A percentile compares a stretch with the other conserved stretches of the same genome.
phyloP scores from a whole-genome alignment of 2,329 filamentous ascomycete species.

The Daldinia eschscholtzii region DNA sequence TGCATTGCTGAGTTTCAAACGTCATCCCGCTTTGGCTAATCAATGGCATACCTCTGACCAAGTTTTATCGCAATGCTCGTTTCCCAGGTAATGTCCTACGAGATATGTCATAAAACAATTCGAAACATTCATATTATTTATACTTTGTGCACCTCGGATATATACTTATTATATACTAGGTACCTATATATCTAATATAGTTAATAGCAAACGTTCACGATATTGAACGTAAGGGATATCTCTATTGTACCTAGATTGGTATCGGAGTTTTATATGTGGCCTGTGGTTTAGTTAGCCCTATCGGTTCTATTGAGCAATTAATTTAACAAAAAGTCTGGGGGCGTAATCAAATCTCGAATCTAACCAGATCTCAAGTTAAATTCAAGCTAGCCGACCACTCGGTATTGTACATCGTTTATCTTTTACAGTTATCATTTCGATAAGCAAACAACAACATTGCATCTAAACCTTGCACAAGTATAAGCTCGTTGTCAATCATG shows the following conservation, averaged over 20 bases:
- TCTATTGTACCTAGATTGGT: background rate
- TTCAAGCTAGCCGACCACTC: background rate
- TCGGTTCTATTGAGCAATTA: no score
- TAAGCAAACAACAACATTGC: background rate
- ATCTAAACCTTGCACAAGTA: background rate
- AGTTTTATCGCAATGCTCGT: constrained; percentile 10
- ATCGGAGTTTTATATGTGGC: background rate
- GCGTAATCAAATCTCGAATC: no score
- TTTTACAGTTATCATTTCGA: background rate
- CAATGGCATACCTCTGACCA: constrained; percentile 1
- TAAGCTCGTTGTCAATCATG: background rate
- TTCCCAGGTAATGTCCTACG: constrained; percentile 17
- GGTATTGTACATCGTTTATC: background rate
- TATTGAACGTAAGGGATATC: background rate
- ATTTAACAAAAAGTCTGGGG: no score
- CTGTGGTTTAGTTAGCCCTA: no score
- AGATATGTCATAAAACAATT: constrained; percentile 18
- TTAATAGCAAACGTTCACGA: background rate
- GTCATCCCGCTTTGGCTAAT: constrained; percentile 21
- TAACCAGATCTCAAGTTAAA: no score
- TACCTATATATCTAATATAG: background rate
- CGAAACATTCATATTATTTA: background rate
- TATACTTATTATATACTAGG: no score
- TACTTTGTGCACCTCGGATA: background rate
- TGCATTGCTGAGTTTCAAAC: constrained; percentile 11